Percentiles rank a stretch among this genome's conserved stretches.
These are phyloP conservation scores for Conidiobolus incongruus DNA, from an alignment of 371 early-diverging fungal genomes.

Conservation along the genomic window DNA sequence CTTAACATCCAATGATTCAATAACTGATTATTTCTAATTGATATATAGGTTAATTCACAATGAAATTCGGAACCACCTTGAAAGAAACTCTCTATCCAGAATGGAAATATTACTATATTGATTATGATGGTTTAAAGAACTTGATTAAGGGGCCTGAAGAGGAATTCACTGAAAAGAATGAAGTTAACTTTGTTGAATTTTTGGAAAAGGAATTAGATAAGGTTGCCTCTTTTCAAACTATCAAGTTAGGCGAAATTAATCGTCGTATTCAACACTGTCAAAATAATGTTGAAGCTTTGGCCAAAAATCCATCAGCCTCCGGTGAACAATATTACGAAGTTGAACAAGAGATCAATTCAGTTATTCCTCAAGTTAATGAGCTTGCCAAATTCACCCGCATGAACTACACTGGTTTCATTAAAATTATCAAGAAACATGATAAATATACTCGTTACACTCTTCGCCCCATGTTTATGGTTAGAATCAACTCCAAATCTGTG, in stretches of 20 bases:
- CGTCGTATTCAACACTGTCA: conserved; percentile 44
- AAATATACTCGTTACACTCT: conserved; percentile 57
- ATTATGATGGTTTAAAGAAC: conserved; percentile 55
- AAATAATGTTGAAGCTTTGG: conserved; percentile 29
- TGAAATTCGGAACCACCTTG: conserved; percentile 67
- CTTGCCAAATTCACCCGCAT: conserved; percentile 84
- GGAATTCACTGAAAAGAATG: conserved; percentile 43
- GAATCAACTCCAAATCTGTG: conserved; percentile 69
- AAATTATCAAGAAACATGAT: conserved; percentile 96
- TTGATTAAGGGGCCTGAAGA: conserved; percentile 22
- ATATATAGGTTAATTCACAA: too few relatives aligned
- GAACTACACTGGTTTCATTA: conserved; percentile 93
- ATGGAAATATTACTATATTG: conserved; percentile 60
- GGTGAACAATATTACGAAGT: conserved; percentile 40
- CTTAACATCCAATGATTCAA: too few relatives aligned
- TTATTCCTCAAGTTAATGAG: conserved; percentile 81
- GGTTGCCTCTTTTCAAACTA: conserved; percentile 60
- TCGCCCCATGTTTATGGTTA: conserved; percentile 70
- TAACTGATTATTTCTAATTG: too few relatives aligned
- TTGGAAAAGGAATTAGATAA: conserved; percentile 87
- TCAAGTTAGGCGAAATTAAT: conserved; percentile 80
- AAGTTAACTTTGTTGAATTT: conserved; percentile 65
- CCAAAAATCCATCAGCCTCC: conserved; percentile 23
- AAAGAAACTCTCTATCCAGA: conserved; percentile 28
- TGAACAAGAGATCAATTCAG: conserved; percentile 55